Evolutionary conservation across 768 basidiomycete genomes (phyloP).

Genomic region (Pisolithus tinctorius): DNA sequence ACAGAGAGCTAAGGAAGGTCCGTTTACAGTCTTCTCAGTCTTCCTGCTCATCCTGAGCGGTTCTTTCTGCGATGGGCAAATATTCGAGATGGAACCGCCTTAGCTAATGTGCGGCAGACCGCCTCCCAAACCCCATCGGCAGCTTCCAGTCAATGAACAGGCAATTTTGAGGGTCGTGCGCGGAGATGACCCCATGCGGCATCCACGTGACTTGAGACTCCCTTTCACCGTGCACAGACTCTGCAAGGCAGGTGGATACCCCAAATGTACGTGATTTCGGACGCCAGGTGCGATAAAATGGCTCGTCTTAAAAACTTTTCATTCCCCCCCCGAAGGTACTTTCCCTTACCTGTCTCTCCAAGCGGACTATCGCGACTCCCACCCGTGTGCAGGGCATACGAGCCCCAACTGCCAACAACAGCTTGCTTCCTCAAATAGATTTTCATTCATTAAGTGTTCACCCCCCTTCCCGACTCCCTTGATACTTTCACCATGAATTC

Average conservation of each 20-base stretch:
- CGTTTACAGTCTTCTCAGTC: not conserved
- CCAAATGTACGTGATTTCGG: conserved; percentile 19
- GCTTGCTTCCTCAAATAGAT: not conserved
- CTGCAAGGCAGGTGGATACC: conserved; percentile 17
- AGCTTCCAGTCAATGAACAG: not conserved
- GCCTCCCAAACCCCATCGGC: not conserved
- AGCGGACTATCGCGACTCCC: conserved; percentile 8
- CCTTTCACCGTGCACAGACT: conserved; percentile 1
- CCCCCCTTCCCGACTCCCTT: not conserved
- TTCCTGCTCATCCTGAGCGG: not conserved
- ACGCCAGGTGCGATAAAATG: conserved; percentile 8
- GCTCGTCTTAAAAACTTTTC: conserved; percentile 18
- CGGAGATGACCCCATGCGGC: conserved; percentile 20
- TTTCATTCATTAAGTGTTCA: not conserved
- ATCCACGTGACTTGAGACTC: conserved; percentile 1
- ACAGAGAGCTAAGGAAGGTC: too few species aligned
- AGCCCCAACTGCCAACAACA: conserved; percentile 4
- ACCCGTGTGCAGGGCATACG: conserved; percentile 19
- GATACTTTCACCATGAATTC: not conserved
- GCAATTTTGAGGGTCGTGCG: conserved; percentile 2
- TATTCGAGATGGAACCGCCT: not conserved
- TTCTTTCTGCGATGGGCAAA: not conserved
- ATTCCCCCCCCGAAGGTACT: conserved; percentile 1
- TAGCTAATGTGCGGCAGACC: not conserved
- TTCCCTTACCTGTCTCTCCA: conserved; percentile 1